Base-by-base conservation (phyloP, 768 basidiomycete species). In the Amanita pseudoporphyria region DNA sequence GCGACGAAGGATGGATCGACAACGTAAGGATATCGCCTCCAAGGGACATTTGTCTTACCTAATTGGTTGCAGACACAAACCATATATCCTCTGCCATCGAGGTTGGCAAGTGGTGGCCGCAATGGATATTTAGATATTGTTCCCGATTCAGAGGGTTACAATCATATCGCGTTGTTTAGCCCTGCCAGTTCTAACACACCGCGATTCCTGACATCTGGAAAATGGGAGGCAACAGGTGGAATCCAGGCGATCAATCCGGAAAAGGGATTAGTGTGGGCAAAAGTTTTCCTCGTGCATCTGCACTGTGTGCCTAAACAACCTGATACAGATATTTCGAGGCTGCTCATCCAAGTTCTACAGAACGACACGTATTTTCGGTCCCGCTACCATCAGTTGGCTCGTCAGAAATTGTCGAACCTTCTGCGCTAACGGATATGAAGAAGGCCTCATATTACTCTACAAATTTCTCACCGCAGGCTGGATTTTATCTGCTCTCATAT, bases 1-100 rank as follows among this genome's bases (percentile, higher is more conserved):
- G 82, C 0, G 95, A 96, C 59, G 80, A 81, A 32, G 96, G 96
- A 1, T 99, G 96, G 96, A 91, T 97, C 53, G 89, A 97, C 45
- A 69, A 78, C 53, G 92, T 90, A 54, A 53, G 84, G 71, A 26
- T 39, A 28, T 12, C 2, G 10, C 50, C 32, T 39, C 45, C 45
- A 33, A 16, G 39, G 45, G n/a, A 28, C 37, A 19, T 19, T 33
- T 31, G 37, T 3, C 21, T 24, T 7, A 35, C 49, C 53, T 28
- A 19, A 22, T 13, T 5, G 30, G 18, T 45, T 54, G 31, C 46
- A 88, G 85, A 70, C 64, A 14, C 86, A 86, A 70, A 72, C 67
- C 21, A 80, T 91, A 32, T 68, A 73, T 53, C 75, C 79, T 1
- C 66, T 88, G 16, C 76, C 82, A 16, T 49, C 61, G 12, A 59